Conservation (phyloP, 106 monocot species). For the Acanthochlamys bracteata region DNA sequence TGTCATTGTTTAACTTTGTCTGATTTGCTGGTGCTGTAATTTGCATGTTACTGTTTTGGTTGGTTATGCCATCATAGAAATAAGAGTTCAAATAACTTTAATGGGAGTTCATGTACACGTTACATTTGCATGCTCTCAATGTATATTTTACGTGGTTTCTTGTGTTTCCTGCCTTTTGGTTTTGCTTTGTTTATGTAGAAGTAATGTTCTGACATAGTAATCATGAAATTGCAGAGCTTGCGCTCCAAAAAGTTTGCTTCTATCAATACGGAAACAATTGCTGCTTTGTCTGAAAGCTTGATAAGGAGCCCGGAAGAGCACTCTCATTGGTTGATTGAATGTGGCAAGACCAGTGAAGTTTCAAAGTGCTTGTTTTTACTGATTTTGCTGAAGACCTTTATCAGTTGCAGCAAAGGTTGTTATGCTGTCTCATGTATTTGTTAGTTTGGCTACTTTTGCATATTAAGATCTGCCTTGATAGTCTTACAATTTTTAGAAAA, state of each 20-base stretch:
- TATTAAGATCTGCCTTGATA: too few species aligned
- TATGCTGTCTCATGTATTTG: not conserved
- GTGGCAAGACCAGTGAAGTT: conserved; percentile 26
- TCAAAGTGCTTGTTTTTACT: conserved; percentile 56
- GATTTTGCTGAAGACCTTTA: conserved; percentile 50
- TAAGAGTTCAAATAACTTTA: too few species aligned
- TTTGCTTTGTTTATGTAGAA: too few species aligned
- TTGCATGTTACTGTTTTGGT: too few species aligned
- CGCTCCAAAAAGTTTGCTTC: conserved; percentile 26
- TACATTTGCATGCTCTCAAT: too few species aligned
- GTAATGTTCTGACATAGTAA: not conserved
- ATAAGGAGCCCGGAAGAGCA: conserved; percentile 33
- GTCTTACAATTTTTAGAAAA: too few species aligned
- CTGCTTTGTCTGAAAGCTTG: conserved; percentile 44
- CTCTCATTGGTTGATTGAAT: conserved; percentile 58
- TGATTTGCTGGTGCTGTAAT: too few species aligned
- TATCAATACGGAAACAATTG: conserved; percentile 52
- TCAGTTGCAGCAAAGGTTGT: conserved; percentile 41
- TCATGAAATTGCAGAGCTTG: conserved; percentile 32
- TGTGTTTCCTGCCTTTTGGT: too few species aligned
- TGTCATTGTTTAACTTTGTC: too few species aligned
- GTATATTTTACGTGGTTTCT: too few species aligned
- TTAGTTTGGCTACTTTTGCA: not conserved
- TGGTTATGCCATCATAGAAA: too few species aligned
- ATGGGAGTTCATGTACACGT: too few species aligned